These are phyloP conservation scores for Medicago truncatula DNA, from an alignment of 306 rosid genomes.

Conservation along the genomic window MtrunA17r5.0-ANR NC_053042.1:10009001-10009500, in stretches of 20 bases:
- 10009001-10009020: constrained; percentile 71
- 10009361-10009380: background rate
- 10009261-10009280: background rate
- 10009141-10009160: constrained; percentile 4
- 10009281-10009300: constrained; percentile 12
- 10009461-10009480: background rate
- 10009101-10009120: constrained; percentile 62
- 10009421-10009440: background rate
- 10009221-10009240: constrained; percentile 16
- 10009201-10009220: constrained; percentile 22
- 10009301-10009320: constrained; percentile 18
- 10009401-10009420: background rate
- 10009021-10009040: constrained; percentile 63
- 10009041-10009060: constrained; percentile 70
- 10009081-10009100: constrained; percentile 64
- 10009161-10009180: constrained; percentile 21
- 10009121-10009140: constrained; percentile 23
- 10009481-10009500: background rate
- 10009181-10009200: constrained; percentile 18
- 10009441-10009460: background rate
- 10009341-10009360: background rate
- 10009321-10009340: constrained; percentile 22
- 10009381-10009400: background rate
- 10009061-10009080: constrained; percentile 74
- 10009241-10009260: constrained; percentile 28